These are phyloP conservation scores for Platanus orientalis DNA, from an alignment of 164 flowering plant species.

Conservation along the genomic window DNA sequence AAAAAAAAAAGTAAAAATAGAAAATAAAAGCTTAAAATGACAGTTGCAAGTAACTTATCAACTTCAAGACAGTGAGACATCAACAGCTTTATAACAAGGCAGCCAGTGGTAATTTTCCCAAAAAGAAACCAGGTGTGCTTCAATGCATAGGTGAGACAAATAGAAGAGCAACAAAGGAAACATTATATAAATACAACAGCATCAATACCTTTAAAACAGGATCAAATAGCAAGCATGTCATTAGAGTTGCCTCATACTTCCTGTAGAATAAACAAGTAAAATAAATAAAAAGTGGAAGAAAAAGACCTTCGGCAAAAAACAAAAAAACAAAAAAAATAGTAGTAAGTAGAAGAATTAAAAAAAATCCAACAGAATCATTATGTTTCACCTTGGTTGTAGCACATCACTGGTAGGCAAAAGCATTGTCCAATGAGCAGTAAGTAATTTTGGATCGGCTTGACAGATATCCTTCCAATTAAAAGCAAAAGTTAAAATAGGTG, in stretches of 20 bases:
- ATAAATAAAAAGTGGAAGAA: conserved; percentile 5
- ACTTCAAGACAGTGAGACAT: no score
- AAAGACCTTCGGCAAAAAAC: neutral
- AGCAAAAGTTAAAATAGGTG: no score
- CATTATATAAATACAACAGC: conserved; percentile 4
- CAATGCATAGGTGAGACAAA: neutral
- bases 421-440: conserved; percentile 71
- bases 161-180: neutral
- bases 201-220: conserved; percentile 66
- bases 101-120: no score
- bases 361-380: neutral
- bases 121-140: neutral
- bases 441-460: conserved; percentile 76
- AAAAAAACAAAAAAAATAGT: neutral
- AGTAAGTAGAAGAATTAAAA: neutral
- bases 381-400: conserved; percentile 59
- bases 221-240: conserved; percentile 92
- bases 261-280: conserved; percentile 35
- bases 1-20: no score
- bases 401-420: conserved; percentile 89
- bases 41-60: no score
- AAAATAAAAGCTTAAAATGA: no score
- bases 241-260: conserved; percentile 72
- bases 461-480: conserved; percentile 66
- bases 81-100: no score